A percentile compares a stretch with the other conserved stretches of the same genome.
Conservation (phyloP, 1,284 basidiomycete genomes). For the Moesziomyces parantarcticus region DNA sequence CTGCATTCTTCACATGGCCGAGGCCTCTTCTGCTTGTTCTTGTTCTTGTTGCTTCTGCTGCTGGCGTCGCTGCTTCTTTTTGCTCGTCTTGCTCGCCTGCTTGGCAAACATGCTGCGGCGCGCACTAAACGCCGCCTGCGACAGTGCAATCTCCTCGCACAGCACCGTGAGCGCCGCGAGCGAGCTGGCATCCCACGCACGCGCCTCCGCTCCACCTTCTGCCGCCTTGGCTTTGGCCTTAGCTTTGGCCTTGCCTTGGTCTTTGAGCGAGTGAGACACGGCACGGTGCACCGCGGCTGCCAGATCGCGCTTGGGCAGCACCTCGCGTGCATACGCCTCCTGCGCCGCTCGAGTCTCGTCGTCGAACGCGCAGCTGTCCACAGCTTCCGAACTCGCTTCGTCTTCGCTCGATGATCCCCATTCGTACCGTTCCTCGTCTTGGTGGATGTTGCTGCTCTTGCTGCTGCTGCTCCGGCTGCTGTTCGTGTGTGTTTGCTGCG, state of each 20-base stretch:
- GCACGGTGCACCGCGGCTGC: conserved; percentile 9
- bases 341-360: too few relatives aligned
- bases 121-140: conserved; percentile 30
- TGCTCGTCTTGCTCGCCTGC: conserved; percentile 3
- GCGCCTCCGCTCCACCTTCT: background rate
- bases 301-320: conserved; percentile 1
- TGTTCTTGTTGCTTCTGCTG: background rate
- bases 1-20: too few relatives aligned
- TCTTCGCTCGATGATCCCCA: conserved; percentile 8
- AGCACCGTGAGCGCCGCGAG: conserved; percentile 26
- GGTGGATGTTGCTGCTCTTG: background rate
- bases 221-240: too few relatives aligned
- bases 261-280: conserved; percentile 9
- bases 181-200: conserved; percentile 24
- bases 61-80: background rate
- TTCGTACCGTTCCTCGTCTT: conserved; percentile 3
- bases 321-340: background rate
- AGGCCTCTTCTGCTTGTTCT: too few relatives aligned
- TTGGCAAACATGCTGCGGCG: conserved; percentile 35
- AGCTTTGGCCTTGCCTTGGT: background rate
- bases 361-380: background rate
- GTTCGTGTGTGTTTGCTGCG: too few relatives aligned
- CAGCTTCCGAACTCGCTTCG: background rate
- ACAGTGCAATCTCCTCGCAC: conserved; percentile 26
- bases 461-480: background rate